Base-by-base conservation (phyloP, 2,329 filamentous ascomycete species). In the Xylaria sp. region DNA sequence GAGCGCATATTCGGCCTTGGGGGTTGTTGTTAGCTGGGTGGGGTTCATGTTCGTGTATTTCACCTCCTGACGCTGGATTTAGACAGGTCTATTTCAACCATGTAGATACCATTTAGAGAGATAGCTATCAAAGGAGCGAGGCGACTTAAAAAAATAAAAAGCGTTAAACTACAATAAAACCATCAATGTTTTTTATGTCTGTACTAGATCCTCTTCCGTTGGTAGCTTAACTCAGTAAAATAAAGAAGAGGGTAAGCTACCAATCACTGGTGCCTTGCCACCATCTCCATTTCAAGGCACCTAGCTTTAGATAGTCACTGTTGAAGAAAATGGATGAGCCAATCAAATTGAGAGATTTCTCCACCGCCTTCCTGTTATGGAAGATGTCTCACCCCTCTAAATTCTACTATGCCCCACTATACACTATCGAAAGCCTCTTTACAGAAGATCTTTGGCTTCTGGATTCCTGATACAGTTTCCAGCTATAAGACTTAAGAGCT, bases 41-140 rank as follows among this genome's bases (percentile, higher is more conserved):
- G 94, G 96, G 9, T 98, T 97, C 79, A 89, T 94, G 83, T 92
- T 97, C 36, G 94, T 98, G 59, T 98, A 95, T 81, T 94, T 98
- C 75, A 84, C 85, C 6, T 86, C 85, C 39, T 88, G 79, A 67
- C 21, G 21, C 32, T 32, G 19, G 6, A 48, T 34, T n/a, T 42
- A 36, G 36, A 60, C 17, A 5, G 7, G 58, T 27, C 17, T 14
- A 47, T 14, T 9, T 24, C 21, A 2, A 36, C n/a, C 32, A 45
- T 36, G 45, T 59, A 61, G 48, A 47, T 9, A 42, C 19, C 34
- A 11, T 24, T 14, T 14, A 53, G 17, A 64, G 54, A 59, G 57
- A 58, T 2, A 32, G 24, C 6, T 14, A n/a, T 21, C 11, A 2
- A 17, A 14, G 3, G 9, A 24, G 14, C 17, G 8, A 36, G 24